These are phyloP conservation scores for Litsea cubeba DNA, from an alignment of 164 flowering plant species.

Conservation along the genomic window DNA sequence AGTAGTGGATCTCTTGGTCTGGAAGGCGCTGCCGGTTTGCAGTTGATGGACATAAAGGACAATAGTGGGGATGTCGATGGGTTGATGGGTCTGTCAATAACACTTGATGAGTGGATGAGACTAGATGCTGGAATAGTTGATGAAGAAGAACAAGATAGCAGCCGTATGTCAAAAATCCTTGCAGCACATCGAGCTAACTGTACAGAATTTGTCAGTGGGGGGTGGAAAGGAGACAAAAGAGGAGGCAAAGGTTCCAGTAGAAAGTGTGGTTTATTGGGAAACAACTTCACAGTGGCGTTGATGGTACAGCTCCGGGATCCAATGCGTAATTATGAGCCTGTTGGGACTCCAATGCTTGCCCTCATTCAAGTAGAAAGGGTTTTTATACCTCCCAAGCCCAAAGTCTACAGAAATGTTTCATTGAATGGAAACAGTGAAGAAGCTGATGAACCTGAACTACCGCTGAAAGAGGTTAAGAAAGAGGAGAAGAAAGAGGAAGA, in stretches of 20 bases:
- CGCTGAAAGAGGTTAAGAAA: constrained; percentile 26
- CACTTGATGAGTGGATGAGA: constrained; percentile 93
- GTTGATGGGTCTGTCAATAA: constrained; percentile 77
- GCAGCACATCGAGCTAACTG: constrained; percentile 84
- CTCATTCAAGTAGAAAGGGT: constrained; percentile 89
- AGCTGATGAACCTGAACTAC: constrained; percentile 31
- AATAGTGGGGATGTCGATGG: constrained; percentile 64
- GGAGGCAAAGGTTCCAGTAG: constrained; percentile 47
- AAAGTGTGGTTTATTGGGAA: constrained; percentile 78
- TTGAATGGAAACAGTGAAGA: constrained; percentile 35
- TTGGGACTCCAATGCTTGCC: constrained; percentile 95
- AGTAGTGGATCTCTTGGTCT: constrained; percentile 55
- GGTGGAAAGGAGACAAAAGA: constrained; percentile 46
- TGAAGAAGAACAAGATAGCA: constrained; percentile 59
- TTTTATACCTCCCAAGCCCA: constrained; percentile 79
- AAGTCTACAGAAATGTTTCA: constrained; percentile 55
- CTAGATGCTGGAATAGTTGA: constrained; percentile 79
- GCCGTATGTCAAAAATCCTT: constrained; percentile 69
- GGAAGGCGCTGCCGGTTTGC: constrained; percentile 79
- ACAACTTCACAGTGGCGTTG: constrained; percentile 83
- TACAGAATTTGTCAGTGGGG: constrained; percentile 38
- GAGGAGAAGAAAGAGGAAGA: constrained; percentile 32
- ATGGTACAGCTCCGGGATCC: constrained; percentile 98
- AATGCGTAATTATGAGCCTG: constrained; percentile 81
- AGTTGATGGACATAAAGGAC: constrained; percentile 66